Evolutionary conservation across 352 stramenopile genomes (phyloP), one percentile per base, ranked within the genome.

Genomic region (Phytophthora pluvialis): DNA sequence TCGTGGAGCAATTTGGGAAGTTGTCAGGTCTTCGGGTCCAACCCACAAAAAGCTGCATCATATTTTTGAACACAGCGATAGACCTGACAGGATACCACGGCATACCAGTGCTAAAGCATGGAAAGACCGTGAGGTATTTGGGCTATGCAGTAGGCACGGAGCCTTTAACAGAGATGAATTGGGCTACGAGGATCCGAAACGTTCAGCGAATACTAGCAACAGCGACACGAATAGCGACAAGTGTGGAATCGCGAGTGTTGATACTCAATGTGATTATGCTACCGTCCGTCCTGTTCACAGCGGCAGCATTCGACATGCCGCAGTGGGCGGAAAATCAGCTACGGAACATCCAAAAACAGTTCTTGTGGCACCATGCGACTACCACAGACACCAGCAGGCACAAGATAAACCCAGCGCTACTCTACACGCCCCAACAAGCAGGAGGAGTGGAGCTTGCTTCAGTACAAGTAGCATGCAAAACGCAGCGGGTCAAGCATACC

Each of bases 331-430:
- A 43, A n/a, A 43, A 29, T 1, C 12, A 61, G 8, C 11, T 52
- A 6, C 7, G 5, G 1, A 36, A 52, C 8, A 4, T 61, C 4
- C 25, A 61, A 12, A 61, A 61, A 9, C 26, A 51, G 12, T 61
- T 61, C 36, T 33, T 52, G 5, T 52, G 42, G 42, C 12, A 35
- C 3, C 42, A 52, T 6, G 32, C 33, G 0, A 63, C 33, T 5
- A 28, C 2, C 10, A 43, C 44, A 15, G 44, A 43, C 0, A 5
- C 6, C 1, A 7, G 15, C 9, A 4, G 26, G 8, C 21, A 49
- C 3, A 63, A 63, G 12, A 11, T 63, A 1, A 49, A 55, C n/a
- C 26, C 43, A 11, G 57, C 21, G 1, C 16, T 65, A 21, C n/a
- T 52, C 0, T 36, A 44, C 39, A 46, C 29, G 0, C 38, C 35